Base-by-base conservation (phyloP, 352 stramenopile genomes). In the Salisapilia sapeloensis region DNA sequence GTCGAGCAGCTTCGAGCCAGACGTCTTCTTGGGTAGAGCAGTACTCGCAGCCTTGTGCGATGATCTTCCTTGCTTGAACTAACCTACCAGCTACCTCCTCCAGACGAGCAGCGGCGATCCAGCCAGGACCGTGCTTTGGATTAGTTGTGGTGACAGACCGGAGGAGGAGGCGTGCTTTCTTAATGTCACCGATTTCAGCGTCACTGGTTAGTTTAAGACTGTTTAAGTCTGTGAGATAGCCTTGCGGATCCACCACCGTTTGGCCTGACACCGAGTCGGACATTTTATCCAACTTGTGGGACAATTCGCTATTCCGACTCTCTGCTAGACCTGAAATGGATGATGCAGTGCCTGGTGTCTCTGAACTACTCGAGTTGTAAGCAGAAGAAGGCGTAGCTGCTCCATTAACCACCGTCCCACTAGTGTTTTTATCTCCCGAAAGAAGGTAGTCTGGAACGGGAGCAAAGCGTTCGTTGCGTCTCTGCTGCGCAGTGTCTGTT, bases 211-310 rank as follows among this genome's bases (percentile, higher is more conserved):
- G 77, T 44, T 96, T 96, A 25, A 95, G 40, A 36, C 60, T 95
- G 44, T 96, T 97, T 23, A 99, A 60, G 44, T 92, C 85, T 2
- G 94, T 99, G n/a, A 99, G 48, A 55, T 99, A 99, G 6, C 95
- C 94, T 49, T 97, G 92, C 0, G 93, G 90, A 56, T 99, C 93
- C 17, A 99, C 83, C 2, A 97, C 89, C 0, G 92, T 98, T 65
- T 98, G 90, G 2, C 93, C 94, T 15, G 54, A 79, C 13, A 97
- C 80, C 26, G 77, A 96, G 60, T 98, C 93, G 37, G 70, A 95
- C 84, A 97, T 98, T 45, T 94, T 96, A 56, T 97, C 89, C 21
- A 98, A 60, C 34, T 90, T 96, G 47, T 96, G 82, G 10, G 84
- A 94, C 22, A 99, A 56, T 29, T 97, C 85, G 3, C 79, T 92